Base-by-base conservation (phyloP, 163 green algal genomes). In the Chlorella variabilis region DNA sequence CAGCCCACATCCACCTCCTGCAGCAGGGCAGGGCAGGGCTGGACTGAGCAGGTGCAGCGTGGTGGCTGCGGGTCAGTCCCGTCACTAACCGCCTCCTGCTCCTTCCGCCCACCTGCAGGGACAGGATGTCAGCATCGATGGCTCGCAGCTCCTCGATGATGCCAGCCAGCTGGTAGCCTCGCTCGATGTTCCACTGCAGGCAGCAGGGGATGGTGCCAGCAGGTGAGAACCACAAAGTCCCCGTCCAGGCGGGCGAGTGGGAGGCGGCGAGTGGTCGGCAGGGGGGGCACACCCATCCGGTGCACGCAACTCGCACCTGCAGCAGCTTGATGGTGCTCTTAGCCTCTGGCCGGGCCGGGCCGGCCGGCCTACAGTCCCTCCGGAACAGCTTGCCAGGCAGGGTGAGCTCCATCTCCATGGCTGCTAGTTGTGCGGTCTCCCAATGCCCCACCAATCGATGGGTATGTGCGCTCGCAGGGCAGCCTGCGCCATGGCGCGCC, bases 1-100 rank as follows among this genome's bases (percentile, higher is more conserved):
- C 92, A 97, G 34, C 91, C 91, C 33, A 96, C 90, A 77, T 98
- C 95, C 3, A 98, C 88, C 83, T 98, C 94, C 49, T 98, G 94
- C 38, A 94, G 58, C 2, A n/a, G n/a, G n/a, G n/a, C n/a, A n/a
- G n/a, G n/a, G n/a, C n/a, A n/a, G n/a, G n/a, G n/a, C n/a, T n/a
- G n/a, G n/a, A n/a, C n/a, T n/a, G n/a, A n/a, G n/a, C n/a, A n/a
- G n/a, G n/a, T n/a, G n/a, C n/a, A n/a, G n/a, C n/a, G n/a, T n/a
- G n/a, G n/a, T n/a, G n/a, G n/a, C n/a, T n/a, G n/a, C n/a, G n/a
- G n/a, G n/a, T n/a, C n/a, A n/a, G n/a, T n/a, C n/a, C n/a, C n/a
- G n/a, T n/a, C n/a, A n/a, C n/a, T n/a, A n/a, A n/a, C n/a, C n/a
- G n/a, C n/a, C n/a, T n/a, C n/a, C n/a, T n/a, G n/a, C n/a, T n/a